Conservation (phyloP, 2,329 filamentous ascomycete species). For the Colletotrichum chrysophilum region DNA sequence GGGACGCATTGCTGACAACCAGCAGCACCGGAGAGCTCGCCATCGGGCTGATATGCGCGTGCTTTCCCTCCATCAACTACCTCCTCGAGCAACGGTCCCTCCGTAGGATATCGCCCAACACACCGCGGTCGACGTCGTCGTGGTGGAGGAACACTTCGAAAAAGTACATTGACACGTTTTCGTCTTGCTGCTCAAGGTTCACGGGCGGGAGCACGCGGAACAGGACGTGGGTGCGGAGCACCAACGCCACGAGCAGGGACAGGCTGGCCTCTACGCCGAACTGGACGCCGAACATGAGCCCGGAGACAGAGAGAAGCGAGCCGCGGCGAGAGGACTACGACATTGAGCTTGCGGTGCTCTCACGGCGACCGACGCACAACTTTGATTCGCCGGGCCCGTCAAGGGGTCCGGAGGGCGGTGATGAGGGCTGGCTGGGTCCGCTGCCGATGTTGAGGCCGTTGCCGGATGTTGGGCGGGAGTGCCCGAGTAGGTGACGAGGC, state of each 20-base stretch:
- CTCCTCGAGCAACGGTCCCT: conserved; percentile 12
- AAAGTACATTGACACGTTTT: background rate
- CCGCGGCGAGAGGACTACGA: background rate
- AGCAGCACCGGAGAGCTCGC: conserved; percentile 20
- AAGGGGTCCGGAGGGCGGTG: background rate
- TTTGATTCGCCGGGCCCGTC: background rate
- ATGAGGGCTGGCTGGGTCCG: background rate
- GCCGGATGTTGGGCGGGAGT: background rate
- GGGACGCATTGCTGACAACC: background rate
- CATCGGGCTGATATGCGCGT: conserved; percentile 24
- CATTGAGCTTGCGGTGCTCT: background rate
- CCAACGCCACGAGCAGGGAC: background rate
- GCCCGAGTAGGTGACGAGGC: background rate
- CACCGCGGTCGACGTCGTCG: background rate
- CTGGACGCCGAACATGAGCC: background rate
- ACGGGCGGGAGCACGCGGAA: background rate
- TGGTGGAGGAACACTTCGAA: background rate
- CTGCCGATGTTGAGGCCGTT: background rate
- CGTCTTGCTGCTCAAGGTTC: background rate
- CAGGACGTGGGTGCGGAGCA: background rate
- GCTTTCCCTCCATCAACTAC: conserved; percentile 23
- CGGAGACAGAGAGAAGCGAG: background rate
- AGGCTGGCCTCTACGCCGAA: background rate
- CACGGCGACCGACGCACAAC: background rate
- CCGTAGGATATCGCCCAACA: background rate